These are phyloP conservation scores for Glaciozyma martinii DNA, from an alignment of 768 basidiomycete species.

Conservation along the genomic window DNA sequence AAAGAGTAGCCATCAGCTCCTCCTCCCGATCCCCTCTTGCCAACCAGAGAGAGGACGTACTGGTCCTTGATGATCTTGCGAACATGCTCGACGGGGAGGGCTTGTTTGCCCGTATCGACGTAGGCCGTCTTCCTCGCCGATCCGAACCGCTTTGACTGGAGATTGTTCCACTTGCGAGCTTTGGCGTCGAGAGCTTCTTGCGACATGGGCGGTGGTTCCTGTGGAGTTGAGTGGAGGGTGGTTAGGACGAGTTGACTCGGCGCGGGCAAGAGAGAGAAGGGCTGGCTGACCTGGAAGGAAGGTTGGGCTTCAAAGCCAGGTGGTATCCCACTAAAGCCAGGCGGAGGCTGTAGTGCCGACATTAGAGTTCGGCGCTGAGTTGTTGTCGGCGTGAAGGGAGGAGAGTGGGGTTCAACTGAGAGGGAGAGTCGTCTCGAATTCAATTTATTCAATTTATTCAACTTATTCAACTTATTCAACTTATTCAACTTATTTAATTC, in stretches of 20 bases:
- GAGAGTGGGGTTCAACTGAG: too few species aligned
- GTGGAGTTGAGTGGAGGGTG: background rate
- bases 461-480: too few species aligned
- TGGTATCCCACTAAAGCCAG: background rate
- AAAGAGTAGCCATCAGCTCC: too few species aligned
- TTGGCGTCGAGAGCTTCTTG: constrained; percentile 75
- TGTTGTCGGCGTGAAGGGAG: too few species aligned
- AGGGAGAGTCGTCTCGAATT: too few species aligned
- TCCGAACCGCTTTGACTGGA: constrained; percentile 86
- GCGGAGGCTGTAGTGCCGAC: background rate
- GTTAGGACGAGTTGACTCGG: background rate
- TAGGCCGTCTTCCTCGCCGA: constrained; percentile 82
- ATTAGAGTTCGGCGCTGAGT: background rate
- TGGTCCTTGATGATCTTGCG: constrained; percentile 99
- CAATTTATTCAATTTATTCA: too few species aligned
- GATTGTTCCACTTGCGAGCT: constrained; percentile 89
- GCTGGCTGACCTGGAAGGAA: background rate
- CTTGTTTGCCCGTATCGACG: constrained; percentile 82
- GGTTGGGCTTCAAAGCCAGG: background rate
- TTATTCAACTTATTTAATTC: too few species aligned
- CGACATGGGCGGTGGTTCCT: constrained; percentile 41
- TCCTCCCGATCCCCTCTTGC: too few species aligned
- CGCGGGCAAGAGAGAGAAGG: background rate
- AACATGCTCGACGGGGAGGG: constrained; percentile 80
- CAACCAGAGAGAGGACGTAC: background rate